Base-by-base conservation (phyloP, 768 basidiomycete genomes). In the Lyophyllum decastes region DNA sequence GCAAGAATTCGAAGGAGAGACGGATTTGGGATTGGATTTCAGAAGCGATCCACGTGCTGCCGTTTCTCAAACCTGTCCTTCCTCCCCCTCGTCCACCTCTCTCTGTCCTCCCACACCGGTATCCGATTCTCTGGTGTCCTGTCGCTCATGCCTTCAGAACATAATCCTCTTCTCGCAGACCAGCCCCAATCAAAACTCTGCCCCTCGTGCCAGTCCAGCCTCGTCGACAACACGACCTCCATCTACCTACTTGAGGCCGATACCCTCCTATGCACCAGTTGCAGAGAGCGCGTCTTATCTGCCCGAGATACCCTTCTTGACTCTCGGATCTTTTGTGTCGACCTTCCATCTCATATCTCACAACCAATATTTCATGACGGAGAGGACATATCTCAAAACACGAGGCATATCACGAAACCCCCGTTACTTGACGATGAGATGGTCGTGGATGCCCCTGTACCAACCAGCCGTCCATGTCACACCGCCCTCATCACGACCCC, bases 91-190 rank as follows among this genome's bases (percentile, higher is more conserved):
- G 51, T 47, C 55, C 49, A 52, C 47, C 22, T 47, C 26, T 24
- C 46, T 52, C 49, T 52, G 19, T 59, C 63, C 46, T 60, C 56
- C 58, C 50, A 58, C 60, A 54, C 64, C 40, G 4, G 49, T 58
- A 47, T 57, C 59, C 63, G 41, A 58, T 66, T 64, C 57, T 63
- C 49, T 44, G 50, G 55, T 54, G 58, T 62, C 63, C 61, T 64
- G 58, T 63, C 61, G 49, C 50, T 61, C 58, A 85, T 85, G 84
- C 84, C 85, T 65, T 74, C 83, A 66, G 79, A 79, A 71, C 80
- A 81, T 66, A 73, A 69, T 61, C 53, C 69, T 57, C 54, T 69
- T 22, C 54, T 67, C 50, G 54, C 66, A 59, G 69, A 67, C 44
- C 67, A 66, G 41, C 57, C 56, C 34, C 77, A 80, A 66, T 65